A percentile compares a stretch with the other conserved stretches of the same genome.
Evolutionary conservation across 2,329 filamentous ascomycete genomes (phyloP).

Genomic region (Colletotrichum horii): DNA sequence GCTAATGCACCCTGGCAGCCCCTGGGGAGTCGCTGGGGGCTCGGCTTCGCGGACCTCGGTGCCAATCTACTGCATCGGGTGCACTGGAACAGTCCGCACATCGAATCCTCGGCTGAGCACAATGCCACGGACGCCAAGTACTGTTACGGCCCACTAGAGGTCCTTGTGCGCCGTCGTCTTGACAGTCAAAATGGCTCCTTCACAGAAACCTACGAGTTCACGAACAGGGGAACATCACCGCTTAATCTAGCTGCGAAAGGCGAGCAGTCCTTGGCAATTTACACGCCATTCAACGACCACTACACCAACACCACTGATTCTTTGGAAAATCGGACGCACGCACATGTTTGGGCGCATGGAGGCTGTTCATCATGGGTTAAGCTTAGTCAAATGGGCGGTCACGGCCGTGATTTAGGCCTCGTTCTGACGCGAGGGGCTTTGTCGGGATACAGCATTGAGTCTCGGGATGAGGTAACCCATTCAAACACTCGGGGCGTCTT

Average conservation of each 20-base stretch:
- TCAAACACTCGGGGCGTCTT: conserved; percentile 20
- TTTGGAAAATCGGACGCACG: background rate
- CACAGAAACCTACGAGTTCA: conserved; percentile 13
- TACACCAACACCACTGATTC: conserved; percentile 18
- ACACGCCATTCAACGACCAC: conserved; percentile 19
- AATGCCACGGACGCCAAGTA: background rate
- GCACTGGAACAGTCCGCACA: conserved; percentile 10
- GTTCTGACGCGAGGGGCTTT: conserved; percentile 10
- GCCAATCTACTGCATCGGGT: background rate
- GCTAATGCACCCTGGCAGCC: conserved; percentile 20
- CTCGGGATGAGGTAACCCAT: conserved; percentile 7
- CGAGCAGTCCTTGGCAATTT: conserved; percentile 12
- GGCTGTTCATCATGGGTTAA: conserved; percentile 17
- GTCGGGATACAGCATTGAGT: conserved; percentile 19
- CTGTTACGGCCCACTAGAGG: background rate
- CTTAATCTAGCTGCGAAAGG: background rate
- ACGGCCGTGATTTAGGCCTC: conserved; percentile 8
- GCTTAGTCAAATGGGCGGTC: conserved; percentile 18
- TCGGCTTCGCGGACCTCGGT: conserved; percentile 14
- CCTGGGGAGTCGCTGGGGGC: conserved; percentile 17
- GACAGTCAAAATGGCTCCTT: background rate
- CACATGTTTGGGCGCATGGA: conserved; percentile 15
- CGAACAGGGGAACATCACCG: background rate
- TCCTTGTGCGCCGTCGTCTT: background rate
- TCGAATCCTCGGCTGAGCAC: background rate